Evolutionary conservation across 108 stramenopile species (phyloP), one percentile per base, ranked within the genome.

Genomic region (Nitzschia sp.): DNA sequence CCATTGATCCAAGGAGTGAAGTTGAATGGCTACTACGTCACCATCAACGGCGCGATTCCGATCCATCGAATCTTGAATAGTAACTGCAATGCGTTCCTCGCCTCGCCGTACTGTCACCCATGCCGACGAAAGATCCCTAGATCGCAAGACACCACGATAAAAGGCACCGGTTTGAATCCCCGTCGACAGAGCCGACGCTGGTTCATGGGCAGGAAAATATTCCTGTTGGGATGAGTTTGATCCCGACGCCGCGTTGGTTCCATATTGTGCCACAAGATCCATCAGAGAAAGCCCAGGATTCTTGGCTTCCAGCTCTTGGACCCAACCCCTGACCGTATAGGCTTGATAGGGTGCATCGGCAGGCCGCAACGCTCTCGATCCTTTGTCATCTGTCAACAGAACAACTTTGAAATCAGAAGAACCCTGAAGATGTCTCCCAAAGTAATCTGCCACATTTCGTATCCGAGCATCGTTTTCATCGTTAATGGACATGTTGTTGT

Each of bases 31-130:
- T 19, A 99, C 98, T 12, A 95, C 65, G 69, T 99, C 98, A 1
- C 97, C 98, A 63, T 98, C 96, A 21, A 98, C 79, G 0, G 96
- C 97, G 46, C 98, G 81, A 78, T 99, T 99, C 22, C 95, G 78
- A 78, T 92, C 72, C 42, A 41, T 21, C 12, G 40, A 43, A 3
- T 88, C 86, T 25, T 64, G 20, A 37, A 97, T 78, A 5, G 82
- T 80, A 17, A 93, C 85, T 17, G 86, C 87, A 21, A 92, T 82
- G n/a, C 87, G 57, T 51, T 92, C 90, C 8, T 87, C 86, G 29
- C 87, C 89, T 29, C 81, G 67, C 9, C 89, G 80, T 43, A 94
- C 79, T 10, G 87, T 94, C 7, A 94, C 88, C 66, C 76, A 78
- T 10, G 70, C 86, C 29, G 65, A 59, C 10, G 59, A 37, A 10